Percentiles rank a stretch among this genome's conserved stretches.
Conservation (phyloP, 169 alveolate genomes). For the Plasmodium gonderi region DNA sequence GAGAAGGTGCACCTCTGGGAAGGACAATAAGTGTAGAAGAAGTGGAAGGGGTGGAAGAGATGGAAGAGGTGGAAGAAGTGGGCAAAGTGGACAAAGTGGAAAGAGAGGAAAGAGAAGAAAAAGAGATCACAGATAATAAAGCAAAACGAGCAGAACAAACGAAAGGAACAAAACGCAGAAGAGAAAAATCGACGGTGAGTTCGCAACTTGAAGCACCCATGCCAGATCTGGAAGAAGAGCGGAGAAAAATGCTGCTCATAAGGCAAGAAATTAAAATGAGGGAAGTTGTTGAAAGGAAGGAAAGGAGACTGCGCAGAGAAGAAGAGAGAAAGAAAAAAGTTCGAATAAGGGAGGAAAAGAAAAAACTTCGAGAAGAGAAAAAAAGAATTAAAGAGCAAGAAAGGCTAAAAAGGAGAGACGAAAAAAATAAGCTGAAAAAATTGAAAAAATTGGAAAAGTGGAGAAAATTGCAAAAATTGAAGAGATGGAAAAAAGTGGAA, state of each 20-base stretch:
- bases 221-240: neutral
- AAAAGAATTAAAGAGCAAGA: constrained; percentile 22
- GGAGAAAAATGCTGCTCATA: neutral
- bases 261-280: constrained; percentile 4
- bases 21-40: neutral
- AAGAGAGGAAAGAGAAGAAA: neutral
- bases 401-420: constrained; percentile 6
- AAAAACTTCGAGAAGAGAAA: constrained; percentile 7
- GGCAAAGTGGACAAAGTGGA: neutral
- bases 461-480: neutral
- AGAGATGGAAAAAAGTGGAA: neutral
- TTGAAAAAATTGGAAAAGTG: neutral
- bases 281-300: neutral
- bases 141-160: neutral
- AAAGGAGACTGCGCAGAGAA: constrained; percentile 3
- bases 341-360: neutral
- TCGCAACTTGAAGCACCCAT: neutral
- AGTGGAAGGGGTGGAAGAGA: neutral
- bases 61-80: neutral
- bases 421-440: neutral
- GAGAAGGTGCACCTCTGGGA: neutral
- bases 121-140: neutral
- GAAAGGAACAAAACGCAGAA: neutral
- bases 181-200: neutral
- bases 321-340: constrained; percentile 6